Percentiles rank a stretch among this genome's conserved stretches.
These are phyloP conservation scores for Chrysanthemum lavandulifolium DNA, from an alignment of 129 eudicot genomes.

Conservation along the genomic window DNA sequence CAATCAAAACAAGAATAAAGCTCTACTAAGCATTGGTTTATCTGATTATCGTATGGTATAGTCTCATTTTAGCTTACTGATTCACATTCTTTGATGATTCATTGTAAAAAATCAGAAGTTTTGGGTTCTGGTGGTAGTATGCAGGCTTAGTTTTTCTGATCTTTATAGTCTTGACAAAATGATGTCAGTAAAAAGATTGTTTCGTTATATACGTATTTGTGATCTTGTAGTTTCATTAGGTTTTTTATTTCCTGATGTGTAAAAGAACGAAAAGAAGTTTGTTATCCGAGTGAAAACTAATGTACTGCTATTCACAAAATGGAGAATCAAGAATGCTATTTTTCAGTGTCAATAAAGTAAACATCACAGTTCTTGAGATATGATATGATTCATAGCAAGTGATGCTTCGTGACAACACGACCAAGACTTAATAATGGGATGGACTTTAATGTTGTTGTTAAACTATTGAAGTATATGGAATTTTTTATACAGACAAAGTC, in stretches of 20 bases:
- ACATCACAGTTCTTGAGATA: too few species aligned
- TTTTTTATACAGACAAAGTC: too few species aligned
- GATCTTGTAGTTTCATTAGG: not conserved
- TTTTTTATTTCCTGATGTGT: not conserved
- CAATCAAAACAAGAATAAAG: constrained; percentile 77
- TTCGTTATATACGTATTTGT: not conserved
- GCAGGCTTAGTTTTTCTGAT: constrained; percentile 3
- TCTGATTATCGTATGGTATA: constrained; percentile 2
- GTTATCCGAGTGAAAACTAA: not conserved
- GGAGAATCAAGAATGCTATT: not conserved
- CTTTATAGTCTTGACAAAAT: not conserved
- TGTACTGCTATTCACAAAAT: not conserved
- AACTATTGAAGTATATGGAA: too few species aligned
- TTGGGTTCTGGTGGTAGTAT: not conserved
- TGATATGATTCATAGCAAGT: too few species aligned
- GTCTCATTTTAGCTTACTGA: constrained; percentile 9
- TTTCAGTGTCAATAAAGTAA: not conserved
- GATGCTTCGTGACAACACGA: too few species aligned
- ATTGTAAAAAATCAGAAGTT: not conserved
- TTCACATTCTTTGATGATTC: constrained; percentile 25
- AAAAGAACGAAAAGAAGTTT: not conserved
- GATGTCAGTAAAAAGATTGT: constrained; percentile 8
- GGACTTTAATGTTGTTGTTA: too few species aligned
- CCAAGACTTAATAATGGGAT: too few species aligned
- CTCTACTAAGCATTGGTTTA: constrained; percentile 49